These are phyloP conservation scores for Schizosaccharomyces versatilis DNA, from an alignment of 1,139 yeast species.

Conservation along the genomic window DNA sequence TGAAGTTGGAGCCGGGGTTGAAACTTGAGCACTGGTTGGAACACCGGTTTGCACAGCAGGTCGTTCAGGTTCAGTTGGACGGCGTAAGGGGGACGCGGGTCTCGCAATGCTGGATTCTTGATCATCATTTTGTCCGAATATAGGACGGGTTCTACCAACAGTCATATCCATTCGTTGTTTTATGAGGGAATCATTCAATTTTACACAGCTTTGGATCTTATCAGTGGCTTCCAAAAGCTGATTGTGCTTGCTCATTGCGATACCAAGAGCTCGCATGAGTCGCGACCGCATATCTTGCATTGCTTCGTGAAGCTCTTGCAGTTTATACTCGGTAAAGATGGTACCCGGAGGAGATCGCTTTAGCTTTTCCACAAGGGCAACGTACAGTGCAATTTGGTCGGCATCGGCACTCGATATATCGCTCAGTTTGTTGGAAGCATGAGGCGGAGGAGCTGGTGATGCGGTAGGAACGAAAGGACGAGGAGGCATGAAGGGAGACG, in stretches of 20 bases:
- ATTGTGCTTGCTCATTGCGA: slow-evolving; percentile 36
- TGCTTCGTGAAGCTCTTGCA: slow-evolving; percentile 42
- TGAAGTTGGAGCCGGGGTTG: no score
- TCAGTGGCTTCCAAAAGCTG: neutral
- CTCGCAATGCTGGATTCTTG: no score
- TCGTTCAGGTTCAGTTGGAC: no score
- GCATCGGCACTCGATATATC: slow-evolving; percentile 39
- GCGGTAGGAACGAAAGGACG: neutral
- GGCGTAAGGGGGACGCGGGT: no score
- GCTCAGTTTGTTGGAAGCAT: slow-evolving; percentile 8
- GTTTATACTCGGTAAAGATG: slow-evolving; percentile 35
- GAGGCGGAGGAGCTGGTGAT: neutral
- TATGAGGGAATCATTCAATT: neutral
- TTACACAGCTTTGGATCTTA: neutral
- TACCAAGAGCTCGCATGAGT: slow-evolving; percentile 41
- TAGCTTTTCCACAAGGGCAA: slow-evolving; percentile 38
- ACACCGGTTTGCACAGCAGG: no score
- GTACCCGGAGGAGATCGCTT: slow-evolving; percentile 31
- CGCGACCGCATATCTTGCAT: slow-evolving; percentile 54
- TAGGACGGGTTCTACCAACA: no score
- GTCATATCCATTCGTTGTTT: neutral
- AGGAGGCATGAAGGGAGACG: neutral
- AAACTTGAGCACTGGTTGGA: no score
- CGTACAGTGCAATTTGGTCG: slow-evolving; percentile 45
- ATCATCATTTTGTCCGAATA: no score